Base-by-base conservation (phyloP, 345 rosid genomes). In the Gynandropsis gynandra region DNA sequence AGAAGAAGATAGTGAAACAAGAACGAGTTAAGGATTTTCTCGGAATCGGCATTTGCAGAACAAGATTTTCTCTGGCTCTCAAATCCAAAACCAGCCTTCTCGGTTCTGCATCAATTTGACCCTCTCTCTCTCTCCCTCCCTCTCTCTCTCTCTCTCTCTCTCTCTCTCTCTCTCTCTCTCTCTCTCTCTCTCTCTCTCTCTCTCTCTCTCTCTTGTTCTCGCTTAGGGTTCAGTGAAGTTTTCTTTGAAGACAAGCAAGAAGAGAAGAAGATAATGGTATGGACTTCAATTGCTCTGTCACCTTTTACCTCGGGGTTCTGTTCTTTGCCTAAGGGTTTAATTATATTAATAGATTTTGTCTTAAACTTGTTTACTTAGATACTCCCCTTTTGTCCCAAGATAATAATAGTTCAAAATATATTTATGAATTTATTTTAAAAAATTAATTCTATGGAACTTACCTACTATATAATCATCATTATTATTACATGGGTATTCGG, bases 291-390 rank as follows among this genome's bases (percentile, higher is more conserved):
- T 65, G 67, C 68, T 47, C 68, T 52, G 65, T 51, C 60, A 67
- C 58, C 70, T 63, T 62, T 63, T 46, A 50, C 86, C 86, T 77
- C 88, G 95, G 72, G 88, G 82, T 79, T 79, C 86, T 71, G 81
- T 74, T 63, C 33, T 53, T 68, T 55, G 62, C 51, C 53, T 36
- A 13, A 47, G 31, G 15, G 36, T 56, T 49, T 42, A 52, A 21
- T 37, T 17, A 10, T 47, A 50, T 59, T 59, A 53, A 58, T 18
- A 31, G 61, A 67, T 52, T 55, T 60, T 59, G 62, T 39, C 56
- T 61, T 33, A 13, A 40, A 31, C 58, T 21, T 59, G 59, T 50
- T 68, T 62, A 19, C 44, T 20, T 31, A 17, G 10, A 58, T 17
- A 43, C 27, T 24, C 29, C 2, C 29, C 29, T 5, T 24, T 24